Percentiles rank a stretch among this genome's conserved stretches.
These are phyloP conservation scores for Juglanconis sp. DNA, from an alignment of 2,329 filamentous ascomycete genomes.

Conservation along the genomic window DNA sequence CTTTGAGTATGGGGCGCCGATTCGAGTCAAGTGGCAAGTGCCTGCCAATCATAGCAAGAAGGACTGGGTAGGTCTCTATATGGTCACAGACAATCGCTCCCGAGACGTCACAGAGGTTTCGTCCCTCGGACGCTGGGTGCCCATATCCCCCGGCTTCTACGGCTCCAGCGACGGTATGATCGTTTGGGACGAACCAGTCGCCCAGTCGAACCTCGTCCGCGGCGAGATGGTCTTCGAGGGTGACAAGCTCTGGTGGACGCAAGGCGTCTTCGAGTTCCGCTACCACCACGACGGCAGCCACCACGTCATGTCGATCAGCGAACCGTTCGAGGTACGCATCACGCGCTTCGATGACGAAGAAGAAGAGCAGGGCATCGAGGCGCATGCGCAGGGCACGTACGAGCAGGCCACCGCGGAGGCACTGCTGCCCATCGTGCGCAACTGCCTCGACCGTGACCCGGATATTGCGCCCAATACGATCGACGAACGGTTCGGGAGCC, in stretches of 20 bases:
- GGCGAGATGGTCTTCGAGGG: conserved; percentile 87
- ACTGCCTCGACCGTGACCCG: conserved; percentile 88
- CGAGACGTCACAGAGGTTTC: conserved; percentile 80
- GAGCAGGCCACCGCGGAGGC: conserved; percentile 70
- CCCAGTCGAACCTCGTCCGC: conserved; percentile 56
- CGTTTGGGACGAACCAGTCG: conserved; percentile 59
- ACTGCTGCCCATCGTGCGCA: conserved; percentile 78
- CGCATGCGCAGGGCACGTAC: conserved; percentile 56
- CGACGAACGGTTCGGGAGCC: conserved; percentile 78
- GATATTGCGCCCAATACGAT: conserved; percentile 80
- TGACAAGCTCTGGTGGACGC: conserved; percentile 96
- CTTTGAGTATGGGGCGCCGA: conserved; percentile 86
- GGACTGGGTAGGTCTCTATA: conserved; percentile 96
- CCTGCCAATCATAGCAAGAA: conserved; percentile 82
- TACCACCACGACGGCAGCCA: conserved; percentile 94
- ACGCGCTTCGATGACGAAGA: conserved; percentile 76
- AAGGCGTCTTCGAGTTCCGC: conserved; percentile 93
- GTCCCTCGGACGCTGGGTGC: conserved; percentile 85
- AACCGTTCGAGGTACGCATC: conserved; percentile 88
- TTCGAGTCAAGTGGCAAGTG: conserved; percentile 86
- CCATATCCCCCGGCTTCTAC: conserved; percentile 72
- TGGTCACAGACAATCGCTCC: conserved; percentile 89
- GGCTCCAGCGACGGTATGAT: conserved; percentile 79
- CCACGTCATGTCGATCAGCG: conserved; percentile 88
- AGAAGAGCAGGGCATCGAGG: conserved; percentile 43